phyloP scores from a whole-genome alignment of 176 grass and related monocot genomes.

The Triticum turgidum region DNA sequence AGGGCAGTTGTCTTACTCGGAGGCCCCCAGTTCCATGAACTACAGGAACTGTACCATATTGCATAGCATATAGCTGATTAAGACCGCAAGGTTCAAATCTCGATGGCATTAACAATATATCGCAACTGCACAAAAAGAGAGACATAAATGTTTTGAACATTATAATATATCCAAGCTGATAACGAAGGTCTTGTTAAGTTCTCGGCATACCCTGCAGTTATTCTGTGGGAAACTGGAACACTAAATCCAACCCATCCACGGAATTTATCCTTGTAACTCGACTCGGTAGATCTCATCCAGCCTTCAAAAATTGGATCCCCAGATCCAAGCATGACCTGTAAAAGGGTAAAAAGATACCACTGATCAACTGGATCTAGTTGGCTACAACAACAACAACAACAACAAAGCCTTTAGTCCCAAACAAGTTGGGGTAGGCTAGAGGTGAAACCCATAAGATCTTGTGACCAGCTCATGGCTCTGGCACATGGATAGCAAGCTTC shows the following conservation, averaged over 20 bases:
- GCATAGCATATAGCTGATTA: slow-evolving; percentile 97
- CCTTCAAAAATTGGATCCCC: slow-evolving; percentile 69
- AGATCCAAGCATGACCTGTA: slow-evolving; percentile 96
- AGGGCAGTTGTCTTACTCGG: slow-evolving; percentile 61
- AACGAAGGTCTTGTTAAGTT: slow-evolving; percentile 8
- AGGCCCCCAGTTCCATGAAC: slow-evolving; percentile 93
- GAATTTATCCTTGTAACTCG: slow-evolving; percentile 67
- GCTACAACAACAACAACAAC: not conserved
- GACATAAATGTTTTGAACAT: not conserved
- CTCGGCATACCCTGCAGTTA: slow-evolving; percentile 79
- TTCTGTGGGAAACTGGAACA: slow-evolving; percentile 86
- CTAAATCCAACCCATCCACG: slow-evolving; percentile 99
- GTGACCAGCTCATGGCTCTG: too few species aligned
- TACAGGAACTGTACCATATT: slow-evolving; percentile 90
- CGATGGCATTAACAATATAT: slow-evolving; percentile 96
- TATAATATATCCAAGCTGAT: not conserved
- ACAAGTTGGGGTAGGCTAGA: too few species aligned
- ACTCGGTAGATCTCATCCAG: slow-evolving; percentile 91
- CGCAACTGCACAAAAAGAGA: slow-evolving; percentile 60
- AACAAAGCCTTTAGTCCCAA: too few species aligned
- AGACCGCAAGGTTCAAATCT: slow-evolving; percentile 98
- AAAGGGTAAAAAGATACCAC: slow-evolving; percentile 1
- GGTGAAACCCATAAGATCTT: too few species aligned
- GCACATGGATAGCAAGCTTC: too few species aligned
- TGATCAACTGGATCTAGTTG: not conserved